Evolutionary conservation across 208 protist species (phyloP).

Genomic region (Leishmania turanica): DNA sequence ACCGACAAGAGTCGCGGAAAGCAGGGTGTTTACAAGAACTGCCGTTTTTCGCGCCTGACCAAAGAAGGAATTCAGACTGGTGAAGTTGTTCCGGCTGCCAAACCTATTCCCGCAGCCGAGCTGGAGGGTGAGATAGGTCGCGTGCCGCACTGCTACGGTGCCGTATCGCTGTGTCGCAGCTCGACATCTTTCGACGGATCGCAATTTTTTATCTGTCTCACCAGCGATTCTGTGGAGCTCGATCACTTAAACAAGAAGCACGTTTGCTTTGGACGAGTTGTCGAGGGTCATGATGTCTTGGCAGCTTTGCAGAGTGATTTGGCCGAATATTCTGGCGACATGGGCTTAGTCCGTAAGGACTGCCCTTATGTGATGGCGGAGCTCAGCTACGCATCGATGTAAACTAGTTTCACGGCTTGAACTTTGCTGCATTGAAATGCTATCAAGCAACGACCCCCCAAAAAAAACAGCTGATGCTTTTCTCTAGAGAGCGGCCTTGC

Average conservation of each 20-base stretch:
- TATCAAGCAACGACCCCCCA: neutral
- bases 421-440: neutral
- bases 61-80: conserved; percentile 76
- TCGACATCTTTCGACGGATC: conserved; percentile 59
- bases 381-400: conserved; percentile 23
- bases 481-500: neutral
- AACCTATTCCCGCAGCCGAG: conserved; percentile 44
- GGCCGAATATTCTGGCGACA: conserved; percentile 43
- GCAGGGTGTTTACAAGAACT: conserved; percentile 59
- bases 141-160: conserved; percentile 50
- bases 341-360: conserved; percentile 44
- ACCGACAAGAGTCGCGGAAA: conserved; percentile 63
- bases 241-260: conserved; percentile 77
- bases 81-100: conserved; percentile 43
- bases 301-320: conserved; percentile 40
- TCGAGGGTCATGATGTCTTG: conserved; percentile 56
- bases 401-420: conserved; percentile 15
- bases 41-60: conserved; percentile 62
- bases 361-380: conserved; percentile 32
- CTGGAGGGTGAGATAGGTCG: conserved; percentile 69
- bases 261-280: conserved; percentile 71
- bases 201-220: conserved; percentile 87
- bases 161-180: conserved; percentile 72
- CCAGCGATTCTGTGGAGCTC: conserved; percentile 54
- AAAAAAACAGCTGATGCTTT: neutral